Percentiles rank a stretch among this genome's conserved stretches.
phyloP scores from a whole-genome alignment of 1,284 basidiomycete species.

The Ganoderma sinense region DNA sequence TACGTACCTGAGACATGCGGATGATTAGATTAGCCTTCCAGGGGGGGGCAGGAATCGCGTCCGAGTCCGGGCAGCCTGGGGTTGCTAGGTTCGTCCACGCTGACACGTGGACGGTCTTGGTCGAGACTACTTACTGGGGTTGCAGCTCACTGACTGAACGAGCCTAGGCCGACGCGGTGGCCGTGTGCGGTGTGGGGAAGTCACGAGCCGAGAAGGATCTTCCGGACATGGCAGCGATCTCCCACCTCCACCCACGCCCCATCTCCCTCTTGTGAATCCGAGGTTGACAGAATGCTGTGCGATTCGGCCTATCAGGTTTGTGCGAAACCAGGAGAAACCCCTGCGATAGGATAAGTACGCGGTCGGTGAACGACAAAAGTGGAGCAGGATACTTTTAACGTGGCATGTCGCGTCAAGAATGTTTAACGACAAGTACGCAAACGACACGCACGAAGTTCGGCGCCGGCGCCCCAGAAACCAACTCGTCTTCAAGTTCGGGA shows the following conservation, averaged over 20 bases:
- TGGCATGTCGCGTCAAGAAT: too few species aligned
- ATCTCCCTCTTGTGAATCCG: not conserved
- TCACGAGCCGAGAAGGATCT: not conserved
- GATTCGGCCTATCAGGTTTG: not conserved
- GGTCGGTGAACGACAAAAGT: not conserved
- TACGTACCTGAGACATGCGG: slow-evolving; percentile 24
- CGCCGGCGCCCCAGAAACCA: too few species aligned
- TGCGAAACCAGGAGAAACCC: too few species aligned
- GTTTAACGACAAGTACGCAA: too few species aligned
- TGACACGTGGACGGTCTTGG: too few species aligned
- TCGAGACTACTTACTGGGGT: too few species aligned
- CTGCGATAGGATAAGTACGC: not conserved
- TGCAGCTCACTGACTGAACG: too few species aligned
- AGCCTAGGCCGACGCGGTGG: not conserved
- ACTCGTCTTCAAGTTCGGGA: not conserved
- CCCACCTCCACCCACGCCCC: slow-evolving; percentile 1
- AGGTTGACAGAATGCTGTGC: not conserved
- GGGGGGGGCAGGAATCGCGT: not conserved
- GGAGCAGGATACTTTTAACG: too few species aligned
- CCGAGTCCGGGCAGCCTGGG: not conserved
- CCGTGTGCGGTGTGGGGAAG: not conserved
- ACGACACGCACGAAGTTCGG: too few species aligned
- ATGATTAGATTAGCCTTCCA: not conserved
- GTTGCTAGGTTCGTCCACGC: too few species aligned
- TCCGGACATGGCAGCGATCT: not conserved